Conservation (phyloP, 441 rosid species). For the Biscutella laevigata region DNA sequence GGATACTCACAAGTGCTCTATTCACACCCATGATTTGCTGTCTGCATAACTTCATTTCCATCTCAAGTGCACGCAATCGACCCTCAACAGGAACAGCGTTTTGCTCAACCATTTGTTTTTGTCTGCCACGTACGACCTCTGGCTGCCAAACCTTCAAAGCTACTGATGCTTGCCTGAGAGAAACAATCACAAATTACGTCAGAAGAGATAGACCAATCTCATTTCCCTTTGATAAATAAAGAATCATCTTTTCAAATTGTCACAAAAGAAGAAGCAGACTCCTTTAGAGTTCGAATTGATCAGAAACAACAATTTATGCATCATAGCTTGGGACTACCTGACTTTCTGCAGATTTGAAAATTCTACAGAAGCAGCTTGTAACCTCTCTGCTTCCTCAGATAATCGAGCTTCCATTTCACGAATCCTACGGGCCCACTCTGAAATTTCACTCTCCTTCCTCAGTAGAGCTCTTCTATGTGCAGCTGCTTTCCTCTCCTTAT, state of each 20-base stretch:
- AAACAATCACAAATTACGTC: constrained; percentile 8
- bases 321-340: constrained; percentile 38
- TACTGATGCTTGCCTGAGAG: constrained; percentile 72
- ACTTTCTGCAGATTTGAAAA: constrained; percentile 43
- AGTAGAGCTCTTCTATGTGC: constrained; percentile 49
- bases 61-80: constrained; percentile 48
- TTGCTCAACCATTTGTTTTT: constrained; percentile 69
- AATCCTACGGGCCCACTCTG: constrained; percentile 44
- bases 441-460: constrained; percentile 60
- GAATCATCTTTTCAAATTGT: not conserved
- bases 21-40: constrained; percentile 46
- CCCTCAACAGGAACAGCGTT: constrained; percentile 56
- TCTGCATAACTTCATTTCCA: constrained; percentile 77
- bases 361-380: constrained; percentile 33
- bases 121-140: constrained; percentile 51
- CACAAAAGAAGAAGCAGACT: not conserved
- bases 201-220: not conserved
- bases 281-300: not conserved
- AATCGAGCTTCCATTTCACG: constrained; percentile 39
- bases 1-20: constrained; percentile 50
- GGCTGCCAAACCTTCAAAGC: constrained; percentile 96
- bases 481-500: constrained; percentile 44
- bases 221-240: not conserved
- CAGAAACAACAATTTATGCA: not conserved
- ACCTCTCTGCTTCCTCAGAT: constrained; percentile 39